Base-by-base conservation (phyloP, 2,329 filamentous ascomycete species). In the Xenoacremonium recifei region DNA sequence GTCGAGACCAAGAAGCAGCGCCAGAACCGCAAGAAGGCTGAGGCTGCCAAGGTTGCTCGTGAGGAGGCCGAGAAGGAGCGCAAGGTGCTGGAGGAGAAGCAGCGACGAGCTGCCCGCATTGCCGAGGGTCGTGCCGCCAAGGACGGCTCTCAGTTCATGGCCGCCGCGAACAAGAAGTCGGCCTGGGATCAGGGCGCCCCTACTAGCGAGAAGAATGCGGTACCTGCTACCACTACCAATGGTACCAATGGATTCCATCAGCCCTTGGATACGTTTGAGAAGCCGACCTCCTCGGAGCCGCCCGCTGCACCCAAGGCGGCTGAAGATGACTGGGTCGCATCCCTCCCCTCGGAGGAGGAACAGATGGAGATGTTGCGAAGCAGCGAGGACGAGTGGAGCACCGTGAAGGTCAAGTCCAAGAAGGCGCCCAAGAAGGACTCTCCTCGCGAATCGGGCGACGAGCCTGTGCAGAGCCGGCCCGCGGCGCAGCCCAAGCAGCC, bases 1-100 rank as follows among this genome's bases (percentile, higher is more conserved):
- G 79, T 77, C 15, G 87, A 96, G 74, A 87, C 85, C 16, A 96
- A 96, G 85, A 96, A 96, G 76, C 89, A 95, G 72, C 84, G 90
- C 46, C 91, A 96, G 73, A 93, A 96, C 71, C 81, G 85, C 54
- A 82, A 86, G 72, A 96, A 96, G 81, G 83, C 80, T 27, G 90
- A 96, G 68, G 85, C 82, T 44, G 82, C 83, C 58, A 93, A 89
- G 75, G 73, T 76, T 21, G 76, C 80, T 43, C 82, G 87, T 21
- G 85, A 91, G 61, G 85, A 87, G 55, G 81, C 85, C 1, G 91
- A 96, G 70, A 80, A 83, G 60, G 77, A 87, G 59, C 85, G 91
- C 60, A 87, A 89, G 70, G 71, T 72, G 27, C 75, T 87, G 47
- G 74, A 88, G 57, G 90, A 96, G 72, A 84, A 86, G 63, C 91